A percentile compares a stretch with the other conserved stretches of the same genome.
These are phyloP conservation scores for Podospora tetraspora DNA, from an alignment of 495 filamentous ascomycete genomes.

Conservation along the genomic window DNA sequence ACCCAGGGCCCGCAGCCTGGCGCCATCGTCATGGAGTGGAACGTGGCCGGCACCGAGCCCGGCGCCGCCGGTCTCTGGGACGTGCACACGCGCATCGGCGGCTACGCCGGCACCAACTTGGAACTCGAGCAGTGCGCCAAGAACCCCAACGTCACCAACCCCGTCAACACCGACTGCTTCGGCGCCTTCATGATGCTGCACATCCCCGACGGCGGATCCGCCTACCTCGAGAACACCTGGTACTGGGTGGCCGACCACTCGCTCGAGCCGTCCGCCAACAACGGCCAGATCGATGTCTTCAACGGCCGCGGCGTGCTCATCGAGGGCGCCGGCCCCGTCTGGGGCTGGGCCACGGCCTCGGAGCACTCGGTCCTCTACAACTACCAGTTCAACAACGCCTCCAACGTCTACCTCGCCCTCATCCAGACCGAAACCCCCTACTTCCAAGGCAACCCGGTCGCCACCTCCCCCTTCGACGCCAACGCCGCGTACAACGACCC, in stretches of 20 bases:
- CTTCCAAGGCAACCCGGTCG: conserved; percentile 79
- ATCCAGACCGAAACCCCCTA: conserved; percentile 95
- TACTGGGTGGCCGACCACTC: conserved; percentile 95
- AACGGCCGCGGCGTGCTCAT: conserved; percentile 82
- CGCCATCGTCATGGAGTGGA: conserved; percentile 89
- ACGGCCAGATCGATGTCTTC: conserved; percentile 86
- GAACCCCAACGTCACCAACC: conserved; percentile 55
- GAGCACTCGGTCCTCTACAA: conserved; percentile 88
- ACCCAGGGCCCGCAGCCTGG: conserved; percentile 76
- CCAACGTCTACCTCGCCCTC: conserved; percentile 76
- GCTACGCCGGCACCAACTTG: conserved; percentile 72
- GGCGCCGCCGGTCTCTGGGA: conserved; percentile 85
- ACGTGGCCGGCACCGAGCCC: conserved; percentile 60
- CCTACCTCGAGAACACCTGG: conserved; percentile 91
- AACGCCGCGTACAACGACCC: conserved; percentile 67
- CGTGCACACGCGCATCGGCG: conserved; percentile 82
- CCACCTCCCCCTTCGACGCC: conserved; percentile 60
- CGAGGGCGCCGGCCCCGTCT: conserved; percentile 59
- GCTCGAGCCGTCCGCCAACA: conserved; percentile 68
- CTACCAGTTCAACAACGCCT: conserved; percentile 75
- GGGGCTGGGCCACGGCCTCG: conserved; percentile 72
- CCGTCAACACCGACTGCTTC: conserved; percentile 53
- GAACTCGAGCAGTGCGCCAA: conserved; percentile 72
- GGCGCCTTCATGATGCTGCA: conserved; percentile 81
- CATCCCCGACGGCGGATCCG: conserved; percentile 60